Conservation (phyloP, 139 green algal genomes). For the Micractinium sp. region DNA sequence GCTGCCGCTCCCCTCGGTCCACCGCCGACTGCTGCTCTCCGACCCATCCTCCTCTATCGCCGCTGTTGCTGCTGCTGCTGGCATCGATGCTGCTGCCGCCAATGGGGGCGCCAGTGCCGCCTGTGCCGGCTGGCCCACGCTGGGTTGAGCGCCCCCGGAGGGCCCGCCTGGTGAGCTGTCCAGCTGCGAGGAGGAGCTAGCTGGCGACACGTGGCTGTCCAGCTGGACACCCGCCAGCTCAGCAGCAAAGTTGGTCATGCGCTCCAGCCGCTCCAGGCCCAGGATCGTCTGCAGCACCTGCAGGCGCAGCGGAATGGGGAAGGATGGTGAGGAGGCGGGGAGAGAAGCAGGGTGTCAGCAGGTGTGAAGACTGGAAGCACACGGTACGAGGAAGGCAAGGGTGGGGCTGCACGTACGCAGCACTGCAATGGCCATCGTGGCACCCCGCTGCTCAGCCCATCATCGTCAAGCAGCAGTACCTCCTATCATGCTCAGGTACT, state of each 20-base stretch:
- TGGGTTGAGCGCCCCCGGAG: not conserved
- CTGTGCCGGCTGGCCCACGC: not conserved
- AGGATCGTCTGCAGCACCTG: slow-evolving; percentile 86
- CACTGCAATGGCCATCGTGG: not conserved
- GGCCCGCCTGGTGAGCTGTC: not conserved
- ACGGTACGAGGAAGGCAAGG: not conserved
- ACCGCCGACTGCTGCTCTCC: slow-evolving; percentile 4
- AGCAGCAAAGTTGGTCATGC: slow-evolving; percentile 67
- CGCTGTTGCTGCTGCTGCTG: not conserved
- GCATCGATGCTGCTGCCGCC: not conserved
- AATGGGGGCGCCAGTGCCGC: not conserved
- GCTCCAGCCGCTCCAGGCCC: slow-evolving; percentile 82
- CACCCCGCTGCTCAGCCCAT: not conserved
- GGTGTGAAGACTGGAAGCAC: not conserved
- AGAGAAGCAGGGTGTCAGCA: not conserved
- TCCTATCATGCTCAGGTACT: not conserved
- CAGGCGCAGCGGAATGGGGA: not conserved
- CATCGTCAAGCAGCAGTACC: not conserved
- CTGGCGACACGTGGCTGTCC: not conserved
- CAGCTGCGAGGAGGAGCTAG: not conserved
- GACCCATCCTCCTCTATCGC: not conserved
- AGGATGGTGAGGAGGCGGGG: not conserved
- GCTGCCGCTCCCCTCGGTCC: slow-evolving; percentile 27
- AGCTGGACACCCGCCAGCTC: slow-evolving; percentile 34
- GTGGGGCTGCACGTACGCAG: not conserved